A percentile compares a stretch with the other conserved stretches of the same genome.
phyloP scores from a whole-genome alignment of 352 stramenopile genomes.

The Pilasporangium apinafurcum region DNA sequence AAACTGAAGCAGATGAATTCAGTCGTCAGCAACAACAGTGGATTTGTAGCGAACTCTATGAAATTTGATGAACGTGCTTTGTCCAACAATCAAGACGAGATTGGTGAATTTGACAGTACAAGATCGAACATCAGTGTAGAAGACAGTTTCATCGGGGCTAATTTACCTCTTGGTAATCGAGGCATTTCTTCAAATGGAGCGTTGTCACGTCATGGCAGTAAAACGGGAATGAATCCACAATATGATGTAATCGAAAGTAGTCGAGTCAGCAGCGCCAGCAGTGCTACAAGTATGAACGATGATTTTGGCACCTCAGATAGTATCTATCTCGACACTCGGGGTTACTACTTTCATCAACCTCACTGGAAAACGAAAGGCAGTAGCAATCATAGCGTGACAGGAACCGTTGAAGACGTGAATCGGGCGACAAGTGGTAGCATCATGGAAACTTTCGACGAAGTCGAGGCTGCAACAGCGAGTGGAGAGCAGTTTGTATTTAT shows the following conservation, averaged over 20 bases:
- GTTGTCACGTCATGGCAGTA: constrained; percentile 10
- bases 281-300: constrained; percentile 42
- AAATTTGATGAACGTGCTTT: constrained; percentile 38
- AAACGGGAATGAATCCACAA: constrained; percentile 16
- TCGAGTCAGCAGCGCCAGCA: constrained; percentile 32
- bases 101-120: constrained; percentile 19
- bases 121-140: constrained; percentile 16
- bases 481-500: constrained; percentile 83
- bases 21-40: constrained; percentile 13
- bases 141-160: constrained; percentile 4
- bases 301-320: constrained; percentile 45
- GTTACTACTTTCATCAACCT: constrained; percentile 64
- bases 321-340: constrained; percentile 54
- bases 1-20: constrained; percentile 5
- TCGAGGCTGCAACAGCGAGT: constrained; percentile 38
- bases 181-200: too few species aligned
- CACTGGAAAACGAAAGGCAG: neutral
- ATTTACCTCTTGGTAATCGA: too few species aligned
- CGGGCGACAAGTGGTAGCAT: constrained; percentile 37
- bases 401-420: constrained; percentile 12
- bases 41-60: constrained; percentile 29
- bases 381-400: constrained; percentile 6
- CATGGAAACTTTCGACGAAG: constrained; percentile 48
- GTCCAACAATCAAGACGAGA: constrained; percentile 20
- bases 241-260: constrained; percentile 30